These are phyloP conservation scores for Arthrobotrys sphaeroides DNA, from an alignment of 2,329 filamentous ascomycete genomes.

Conservation along the genomic window DNA sequence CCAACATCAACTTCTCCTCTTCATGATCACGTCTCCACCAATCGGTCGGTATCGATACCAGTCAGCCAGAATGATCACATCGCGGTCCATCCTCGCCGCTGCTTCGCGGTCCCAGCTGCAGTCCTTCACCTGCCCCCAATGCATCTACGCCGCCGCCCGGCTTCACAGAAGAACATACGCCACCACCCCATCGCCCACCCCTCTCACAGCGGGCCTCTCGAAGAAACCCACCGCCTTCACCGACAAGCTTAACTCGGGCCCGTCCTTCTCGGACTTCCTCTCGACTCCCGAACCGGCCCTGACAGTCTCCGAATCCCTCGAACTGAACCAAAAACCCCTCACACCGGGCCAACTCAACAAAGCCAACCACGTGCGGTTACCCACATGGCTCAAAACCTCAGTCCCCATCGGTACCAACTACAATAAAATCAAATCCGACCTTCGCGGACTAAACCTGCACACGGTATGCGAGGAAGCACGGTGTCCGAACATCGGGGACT, in stretches of 20 bases:
- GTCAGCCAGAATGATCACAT: constrained; percentile 24
- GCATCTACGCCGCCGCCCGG: constrained; percentile 37
- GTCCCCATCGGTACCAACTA: constrained; percentile 87
- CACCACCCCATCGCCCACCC: constrained; percentile 27
- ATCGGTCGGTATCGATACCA: background rate
- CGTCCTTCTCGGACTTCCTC: constrained; percentile 73
- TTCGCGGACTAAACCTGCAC: constrained; percentile 87
- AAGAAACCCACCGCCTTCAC: constrained; percentile 62
- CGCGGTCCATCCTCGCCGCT: constrained; percentile 23
- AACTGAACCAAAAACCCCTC: constrained; percentile 57
- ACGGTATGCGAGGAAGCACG: constrained; percentile 96
- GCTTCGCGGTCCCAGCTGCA: constrained; percentile 16
- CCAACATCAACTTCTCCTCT: background rate
- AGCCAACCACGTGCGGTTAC: constrained; percentile 76
- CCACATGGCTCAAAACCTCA: constrained; percentile 94
- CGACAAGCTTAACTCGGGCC: constrained; percentile 72
- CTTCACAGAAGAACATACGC: constrained; percentile 30
- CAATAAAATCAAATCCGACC: constrained; percentile 92
- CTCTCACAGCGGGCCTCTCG: background rate
- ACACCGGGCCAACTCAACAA: constrained; percentile 68
- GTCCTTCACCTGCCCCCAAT: constrained; percentile 46
- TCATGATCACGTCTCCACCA: background rate
- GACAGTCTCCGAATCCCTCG: constrained; percentile 65
- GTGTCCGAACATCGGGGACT: constrained; percentile 97
- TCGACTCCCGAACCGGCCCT: constrained; percentile 63